These are phyloP conservation scores for Metschnikowia cerradonensis DNA, from an alignment of 805 yeast genomes.

Conservation along the genomic window DNA sequence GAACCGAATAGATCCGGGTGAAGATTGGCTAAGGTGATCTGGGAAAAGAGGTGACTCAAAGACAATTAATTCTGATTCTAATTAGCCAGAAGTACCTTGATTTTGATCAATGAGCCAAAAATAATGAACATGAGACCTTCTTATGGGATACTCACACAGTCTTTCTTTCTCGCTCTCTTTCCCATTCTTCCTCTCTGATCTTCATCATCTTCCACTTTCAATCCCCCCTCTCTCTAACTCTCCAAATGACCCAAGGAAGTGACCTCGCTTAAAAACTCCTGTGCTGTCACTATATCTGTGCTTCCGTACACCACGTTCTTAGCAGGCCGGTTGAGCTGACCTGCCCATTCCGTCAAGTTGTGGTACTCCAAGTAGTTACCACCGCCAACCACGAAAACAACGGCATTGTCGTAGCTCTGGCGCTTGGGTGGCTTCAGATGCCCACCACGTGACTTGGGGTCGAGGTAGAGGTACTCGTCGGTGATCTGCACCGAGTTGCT, in stretches of 20 bases:
- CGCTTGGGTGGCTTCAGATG: slow-evolving; percentile 86
- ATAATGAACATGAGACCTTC: too few relatives aligned
- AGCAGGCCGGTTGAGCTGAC: slow-evolving; percentile 28
- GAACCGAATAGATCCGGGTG: too few relatives aligned
- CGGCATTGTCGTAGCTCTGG: slow-evolving; percentile 71
- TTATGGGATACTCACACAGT: too few relatives aligned
- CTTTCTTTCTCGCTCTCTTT: neutral
- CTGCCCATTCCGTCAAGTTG: slow-evolving; percentile 86
- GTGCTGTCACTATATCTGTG: slow-evolving; percentile 70
- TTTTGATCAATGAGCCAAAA: too few relatives aligned
- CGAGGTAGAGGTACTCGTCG: slow-evolving; percentile 86
- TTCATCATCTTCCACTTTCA: too few relatives aligned
- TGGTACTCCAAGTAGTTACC: slow-evolving; percentile 94
- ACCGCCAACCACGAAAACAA: slow-evolving; percentile 94
- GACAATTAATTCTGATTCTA: too few relatives aligned
- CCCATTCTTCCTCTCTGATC: too few relatives aligned
- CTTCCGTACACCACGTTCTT: slow-evolving; percentile 81
- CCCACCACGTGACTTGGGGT: slow-evolving; percentile 88
- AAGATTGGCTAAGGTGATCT: too few relatives aligned
- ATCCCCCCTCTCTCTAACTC: neutral
- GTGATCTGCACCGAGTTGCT: slow-evolving; percentile 65
- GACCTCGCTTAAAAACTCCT: slow-evolving; percentile 65
- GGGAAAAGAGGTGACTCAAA: too few relatives aligned
- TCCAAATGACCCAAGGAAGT: slow-evolving; percentile 24
- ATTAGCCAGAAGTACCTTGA: too few relatives aligned